Evolutionary conservation across 129 eudicot species (phyloP).

Genomic region (Gnaphalium uliginosum): DNA sequence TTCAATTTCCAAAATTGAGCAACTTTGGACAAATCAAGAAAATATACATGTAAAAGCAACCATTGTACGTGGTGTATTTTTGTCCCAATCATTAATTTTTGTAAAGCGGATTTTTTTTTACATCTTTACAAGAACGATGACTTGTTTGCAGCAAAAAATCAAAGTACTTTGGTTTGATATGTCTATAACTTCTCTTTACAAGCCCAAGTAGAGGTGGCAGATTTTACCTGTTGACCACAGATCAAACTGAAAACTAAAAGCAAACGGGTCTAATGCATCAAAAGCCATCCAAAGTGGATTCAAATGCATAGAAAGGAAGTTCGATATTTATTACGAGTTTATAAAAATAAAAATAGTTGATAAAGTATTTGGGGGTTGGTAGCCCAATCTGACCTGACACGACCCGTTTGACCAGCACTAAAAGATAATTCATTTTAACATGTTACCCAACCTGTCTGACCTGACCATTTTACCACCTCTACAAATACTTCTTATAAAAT

Average conservation of each 20-base stretch:
- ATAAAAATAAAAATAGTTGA: background rate
- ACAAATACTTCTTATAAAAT: background rate
- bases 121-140: background rate
- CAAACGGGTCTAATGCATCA: background rate
- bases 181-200: background rate
- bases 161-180: background rate
- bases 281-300: conserved; percentile 1
- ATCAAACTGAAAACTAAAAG: background rate
- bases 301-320: background rate
- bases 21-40: background rate
- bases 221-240: background rate
- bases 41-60: background rate
- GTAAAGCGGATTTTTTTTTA: background rate
- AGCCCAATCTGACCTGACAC: background rate
- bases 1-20: background rate
- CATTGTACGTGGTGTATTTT: background rate
- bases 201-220: background rate
- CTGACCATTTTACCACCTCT: conserved; percentile 11
- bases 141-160: background rate
- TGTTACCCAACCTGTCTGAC: conserved; percentile 3
- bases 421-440: background rate
- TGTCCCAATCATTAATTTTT: background rate
- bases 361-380: background rate
- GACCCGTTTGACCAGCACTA: background rate
- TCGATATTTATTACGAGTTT: background rate